Evolutionary conservation across 352 stramenopile genomes (phyloP).

Genomic region (Pilasporangium apinafurcum): DNA sequence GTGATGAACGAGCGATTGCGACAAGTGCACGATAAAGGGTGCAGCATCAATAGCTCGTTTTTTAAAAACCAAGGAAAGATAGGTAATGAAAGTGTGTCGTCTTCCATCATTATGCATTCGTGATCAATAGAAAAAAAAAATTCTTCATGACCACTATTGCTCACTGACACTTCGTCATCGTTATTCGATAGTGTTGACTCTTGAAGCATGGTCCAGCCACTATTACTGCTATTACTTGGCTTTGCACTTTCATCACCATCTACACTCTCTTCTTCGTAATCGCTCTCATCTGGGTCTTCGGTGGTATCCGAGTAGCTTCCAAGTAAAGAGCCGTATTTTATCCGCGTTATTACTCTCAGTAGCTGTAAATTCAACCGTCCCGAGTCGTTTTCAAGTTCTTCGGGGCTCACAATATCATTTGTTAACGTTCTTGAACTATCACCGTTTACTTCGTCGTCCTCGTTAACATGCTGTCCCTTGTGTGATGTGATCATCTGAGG

Average conservation of each 20-base stretch:
- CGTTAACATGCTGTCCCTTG: too few species aligned
- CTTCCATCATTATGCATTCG: too few species aligned
- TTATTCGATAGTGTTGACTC: neutral
- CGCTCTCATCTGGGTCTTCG: conserved; percentile 9
- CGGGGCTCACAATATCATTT: conserved; percentile 1
- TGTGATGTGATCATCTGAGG: neutral
- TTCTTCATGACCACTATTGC: neutral
- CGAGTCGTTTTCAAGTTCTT: conserved; percentile 8
- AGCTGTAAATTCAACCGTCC: conserved; percentile 5
- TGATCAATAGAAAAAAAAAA: too few species aligned
- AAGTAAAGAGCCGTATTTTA: conserved; percentile 3
- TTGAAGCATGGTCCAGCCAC: neutral
- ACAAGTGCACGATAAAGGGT: conserved; percentile 18
- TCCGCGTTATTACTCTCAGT: conserved; percentile 5
- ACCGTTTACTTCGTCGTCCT: neutral
- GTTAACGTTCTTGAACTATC: neutral
- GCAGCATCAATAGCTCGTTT: conserved; percentile 18
- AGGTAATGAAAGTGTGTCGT: neutral
- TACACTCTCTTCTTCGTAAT: conserved; percentile 4
- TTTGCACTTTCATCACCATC: neutral
- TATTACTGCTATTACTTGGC: neutral
- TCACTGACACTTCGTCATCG: neutral
- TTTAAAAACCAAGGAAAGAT: conserved; percentile 23
- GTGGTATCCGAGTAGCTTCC: too few species aligned
- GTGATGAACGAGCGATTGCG: conserved; percentile 9